Base-by-base conservation (phyloP, 257 asterid genomes). In the Solanum neorickii region DNA sequence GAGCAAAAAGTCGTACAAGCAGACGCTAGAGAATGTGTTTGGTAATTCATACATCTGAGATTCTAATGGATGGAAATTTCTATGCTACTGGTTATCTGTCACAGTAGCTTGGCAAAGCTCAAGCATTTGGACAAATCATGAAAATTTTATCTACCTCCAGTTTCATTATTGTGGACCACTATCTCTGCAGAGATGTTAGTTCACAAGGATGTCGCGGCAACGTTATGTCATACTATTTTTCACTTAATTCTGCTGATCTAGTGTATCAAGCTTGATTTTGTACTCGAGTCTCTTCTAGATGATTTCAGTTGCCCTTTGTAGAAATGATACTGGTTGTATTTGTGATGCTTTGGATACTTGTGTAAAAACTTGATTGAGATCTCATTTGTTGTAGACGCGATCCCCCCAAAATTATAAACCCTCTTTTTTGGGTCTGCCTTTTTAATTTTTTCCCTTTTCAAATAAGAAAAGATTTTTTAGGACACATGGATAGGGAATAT, bases 1-100 rank as follows among this genome's bases (percentile, higher is more conserved):
- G 98, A 91, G 93, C 91, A 31, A 95, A 93, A 87, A 92, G 93
- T 89, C 97, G 98, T 88, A 76, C 94, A 33, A 88, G 95, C 83
- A 94, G 98, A 70, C 95, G 96, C 74, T 95, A 93, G 92, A 42
- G 70, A 65, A 62, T 85, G 8, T 87, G 65, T 83, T 75, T 41
- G 88, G 83, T 82, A 41, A 65, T 15, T 86, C 52, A 49, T 20
- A 59, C 88, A 33, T 65, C 85, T 21, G 25, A 18, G 85, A 82
- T 86, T 72, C 25, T 39, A 65, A 86, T 52, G 85, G 49, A 87
- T 69, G 87, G 87, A 85, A 76, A 70, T 33, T 83, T 29, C 59
- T 37, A n/a, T 41, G 85, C 69, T 82, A 80, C 27, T 49, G 16
- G 15, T 47, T 49, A 49, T 69, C 85, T 49, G 85, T 46, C n/a